Base-by-base conservation (phyloP, 192 early-diverging fungal genomes). In the Geranomyces michiganensis region DNA sequence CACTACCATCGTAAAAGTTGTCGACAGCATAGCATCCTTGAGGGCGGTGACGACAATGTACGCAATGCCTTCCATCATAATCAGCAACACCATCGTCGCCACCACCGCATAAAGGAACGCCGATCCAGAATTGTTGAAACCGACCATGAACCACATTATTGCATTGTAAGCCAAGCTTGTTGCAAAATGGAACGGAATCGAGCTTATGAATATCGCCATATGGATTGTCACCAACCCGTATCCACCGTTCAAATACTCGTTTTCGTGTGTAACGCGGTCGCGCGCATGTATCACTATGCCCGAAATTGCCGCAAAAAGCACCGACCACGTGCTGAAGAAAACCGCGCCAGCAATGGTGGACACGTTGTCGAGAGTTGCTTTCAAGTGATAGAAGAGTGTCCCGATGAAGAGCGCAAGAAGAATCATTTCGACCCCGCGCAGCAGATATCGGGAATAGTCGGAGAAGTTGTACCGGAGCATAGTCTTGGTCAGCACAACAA, bases 271-370 rank as follows among this genome's bases (percentile, higher is more conserved):
- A 2, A 55, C 51, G 4, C 51, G 4, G 14, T 55, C 51, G 3
- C 51, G 51, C 51, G 51, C 51, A 15, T 55, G 51, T 6, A 55
- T 55, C 6, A 55, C 51, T 6, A 55, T 55, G 51, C 51, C 51
- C 6, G 51, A 55, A 6, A 55, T 55, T n/a, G 51, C 51, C 26
- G 51, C 51, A 27, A 55, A 55, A 27, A 55, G 51, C 21, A 55
- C 51, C 51, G 51, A 55, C 51, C 51, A 55, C 7, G 51, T 55
- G 51, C 14, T 55, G 51, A 55, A 55, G 14, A 55, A 55, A 15
- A 55, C 26, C 21, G 51, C 51, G 51, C 51, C 51, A 15, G 51
- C 51, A n/a, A 55, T n/a, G 51, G 51, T 27, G 4, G 51, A 2
- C 6, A 55, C 26, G 51, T 55, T 55, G 3, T n/a, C 14, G 14